A percentile compares a stretch with the other conserved stretches of the same genome.
Evolutionary conservation across 1,139 yeast species (phyloP).

Genomic region (Blastobotrys apis): DNA sequence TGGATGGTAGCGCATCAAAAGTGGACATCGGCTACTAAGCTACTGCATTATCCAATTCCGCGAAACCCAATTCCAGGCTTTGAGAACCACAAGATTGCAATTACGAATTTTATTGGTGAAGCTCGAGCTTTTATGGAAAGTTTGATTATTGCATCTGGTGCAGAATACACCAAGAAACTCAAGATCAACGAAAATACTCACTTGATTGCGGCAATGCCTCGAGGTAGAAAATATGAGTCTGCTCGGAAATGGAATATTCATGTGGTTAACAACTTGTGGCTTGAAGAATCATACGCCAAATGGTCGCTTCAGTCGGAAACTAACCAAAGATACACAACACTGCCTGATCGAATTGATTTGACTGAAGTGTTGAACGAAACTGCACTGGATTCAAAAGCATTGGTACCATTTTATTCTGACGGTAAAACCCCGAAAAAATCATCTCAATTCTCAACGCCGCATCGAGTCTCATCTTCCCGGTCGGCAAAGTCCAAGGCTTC

Average conservation of each 20-base stretch:
- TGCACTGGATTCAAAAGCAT: slow-evolving; percentile 41
- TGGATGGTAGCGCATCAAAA: slow-evolving; percentile 52
- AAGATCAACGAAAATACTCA: slow-evolving; percentile 50
- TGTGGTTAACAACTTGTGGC: slow-evolving; percentile 79
- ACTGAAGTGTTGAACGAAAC: slow-evolving; percentile 52
- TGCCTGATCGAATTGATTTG: slow-evolving; percentile 43
- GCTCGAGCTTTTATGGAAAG: slow-evolving; percentile 67
- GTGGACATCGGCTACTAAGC: slow-evolving; percentile 54
- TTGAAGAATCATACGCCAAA: slow-evolving; percentile 70
- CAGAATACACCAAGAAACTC: slow-evolving; percentile 65
- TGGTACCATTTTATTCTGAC: slow-evolving; percentile 41
- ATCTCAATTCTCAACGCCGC: not conserved
- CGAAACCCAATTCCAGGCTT: slow-evolving; percentile 49
- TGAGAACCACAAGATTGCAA: slow-evolving; percentile 51
- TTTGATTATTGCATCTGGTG: slow-evolving; percentile 70
- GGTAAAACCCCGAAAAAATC: not conserved
- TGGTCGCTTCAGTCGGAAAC: slow-evolving; percentile 53
- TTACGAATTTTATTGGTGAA: slow-evolving; percentile 82
- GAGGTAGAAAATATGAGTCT: slow-evolving; percentile 72
- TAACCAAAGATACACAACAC: slow-evolving; percentile 44
- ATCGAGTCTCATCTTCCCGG: slow-evolving; percentile 5
- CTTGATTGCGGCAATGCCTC: slow-evolving; percentile 61
- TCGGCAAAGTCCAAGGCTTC: slow-evolving; percentile 11
- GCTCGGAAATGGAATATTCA: slow-evolving; percentile 59
- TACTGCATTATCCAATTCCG: slow-evolving; percentile 74